Conservation (phyloP, 106 monocot genomes). For the Dactylorhiza incarnata region DNA sequence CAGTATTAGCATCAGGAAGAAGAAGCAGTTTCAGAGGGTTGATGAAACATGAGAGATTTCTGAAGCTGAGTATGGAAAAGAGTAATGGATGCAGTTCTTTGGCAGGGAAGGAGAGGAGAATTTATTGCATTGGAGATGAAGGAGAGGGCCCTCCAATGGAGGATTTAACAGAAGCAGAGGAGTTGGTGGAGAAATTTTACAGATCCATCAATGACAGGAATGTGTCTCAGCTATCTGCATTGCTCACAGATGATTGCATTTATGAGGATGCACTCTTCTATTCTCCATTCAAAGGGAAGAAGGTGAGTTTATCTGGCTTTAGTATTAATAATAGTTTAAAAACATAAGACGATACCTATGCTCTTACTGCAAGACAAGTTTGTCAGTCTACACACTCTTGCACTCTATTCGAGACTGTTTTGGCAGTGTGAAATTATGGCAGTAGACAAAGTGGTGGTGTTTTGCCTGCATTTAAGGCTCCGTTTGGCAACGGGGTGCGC, state of each 20-base stretch:
- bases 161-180: neutral
- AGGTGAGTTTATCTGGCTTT: neutral
- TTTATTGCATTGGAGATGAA: neutral
- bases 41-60: neutral
- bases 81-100: neutral
- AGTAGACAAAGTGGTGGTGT: too few relatives aligned
- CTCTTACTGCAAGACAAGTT: too few relatives aligned
- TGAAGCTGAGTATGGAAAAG: neutral
- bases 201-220: neutral
- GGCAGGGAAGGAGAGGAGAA: neutral
- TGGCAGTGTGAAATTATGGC: too few relatives aligned
- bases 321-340: too few relatives aligned
- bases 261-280: constrained; percentile 1
- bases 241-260: neutral
- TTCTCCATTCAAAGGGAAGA: constrained; percentile 4
- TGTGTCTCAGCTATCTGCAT: neutral
- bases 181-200: neutral
- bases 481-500: too few relatives aligned
- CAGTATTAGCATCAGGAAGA: neutral
- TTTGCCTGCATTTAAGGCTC: too few relatives aligned
- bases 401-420: too few relatives aligned
- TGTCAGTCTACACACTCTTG: too few relatives aligned
- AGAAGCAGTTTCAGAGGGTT: neutral
- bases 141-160: neutral
- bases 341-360: too few relatives aligned